Evolutionary conservation across 805 yeast genomes (phyloP), one percentile per base, ranked within the genome.

Genomic region (Candida hungchunana): DNA sequence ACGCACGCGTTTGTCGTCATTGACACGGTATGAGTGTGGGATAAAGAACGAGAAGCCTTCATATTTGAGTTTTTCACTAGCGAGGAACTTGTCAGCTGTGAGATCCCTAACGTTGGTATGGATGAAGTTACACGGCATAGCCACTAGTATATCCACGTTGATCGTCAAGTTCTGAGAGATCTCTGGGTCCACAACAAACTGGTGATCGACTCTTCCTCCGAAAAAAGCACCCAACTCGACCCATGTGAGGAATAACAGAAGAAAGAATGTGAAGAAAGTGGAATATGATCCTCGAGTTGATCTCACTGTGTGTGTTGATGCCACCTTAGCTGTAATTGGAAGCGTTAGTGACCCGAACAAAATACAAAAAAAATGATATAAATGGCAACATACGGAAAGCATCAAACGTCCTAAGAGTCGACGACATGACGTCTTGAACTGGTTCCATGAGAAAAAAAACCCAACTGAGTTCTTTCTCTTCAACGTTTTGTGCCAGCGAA

Each of bases 201-300:
- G 84, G 46, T 81, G 83, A 50, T 80, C 87, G 7, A 82, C 72
- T 38, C 71, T 71, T 3, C 97, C 97, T 36, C 93, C 95, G 38
- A 89, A 66, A 55, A 71, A 85, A 11, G 83, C 81, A 7, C 97
- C 95, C 19, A 88, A 61, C 55, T 89, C 94, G 11, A 85, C 75
- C 85, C 94, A 90, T 6, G 85, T 59, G 24, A 89, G 64, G 51
- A 87, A 75, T 12, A 86, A 50, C 13, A 83, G 72, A 39, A 73
- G 67, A 18, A 82, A 45, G n/a, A 72, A 66, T 12, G 88, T 77
- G 31, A 82, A 28, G 4, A 86, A 47, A 0, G 95, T 79, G 12
- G 88, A 75, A 13, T 75, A 55, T 5, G 93, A 89, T 23, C 96
- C 96, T 43, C 93, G 69, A 19, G 73, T 62, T 1, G 95, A 82